Base-by-base conservation (phyloP, 768 basidiomycete species). In the Sporobolomyces roseus region DNA sequence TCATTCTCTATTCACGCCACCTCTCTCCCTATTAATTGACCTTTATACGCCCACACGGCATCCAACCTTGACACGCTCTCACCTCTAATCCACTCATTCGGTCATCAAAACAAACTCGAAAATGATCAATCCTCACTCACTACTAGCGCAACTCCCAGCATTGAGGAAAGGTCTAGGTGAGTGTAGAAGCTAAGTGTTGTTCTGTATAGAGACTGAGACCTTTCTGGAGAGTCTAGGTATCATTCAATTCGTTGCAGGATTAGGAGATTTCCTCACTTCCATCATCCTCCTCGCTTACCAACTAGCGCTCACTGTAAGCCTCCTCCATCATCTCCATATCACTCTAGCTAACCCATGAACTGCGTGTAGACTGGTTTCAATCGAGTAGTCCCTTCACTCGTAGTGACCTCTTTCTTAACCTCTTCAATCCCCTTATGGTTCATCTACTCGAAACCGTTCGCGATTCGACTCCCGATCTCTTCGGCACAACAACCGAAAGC, bases 1-100 rank as follows among this genome's bases (percentile, higher is more conserved):
- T 16, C 61, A 21, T 21, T 41, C 35, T 7, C 29, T n/a, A 43
- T 41, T 25, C 52, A 21, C 29, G 38, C 32, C 41, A 25, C 10
- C n/a, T 33, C 54, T 9, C 33, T 14, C 6, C 45, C 6, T 7
- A 10, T 54, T 14, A 49, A 38, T 41, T 61, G 54, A 58, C 59
- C 66, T 56, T 58, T 25, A 69, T 49, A 45, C 68, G 68, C 68
- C 68, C 68, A 69, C 68, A 64, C 68, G 68, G 68, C 68, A 69
- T 29, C 23, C 53, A 46, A 13, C 21, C 6, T 23, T 23, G 7
- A 6, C 45, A 46, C 38, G 23, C 21, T 21, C 45, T 46, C 21
- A 14, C 45, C 21, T 46, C 21, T 7, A 13, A 46, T 10, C 23
- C 45, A 46, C 45, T 46, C 55, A 13, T 35, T 54, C 4, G 38